Evolutionary conservation across 202 grass and related monocot genomes (phyloP).

Genomic region (Zoysia matrella): DNA sequence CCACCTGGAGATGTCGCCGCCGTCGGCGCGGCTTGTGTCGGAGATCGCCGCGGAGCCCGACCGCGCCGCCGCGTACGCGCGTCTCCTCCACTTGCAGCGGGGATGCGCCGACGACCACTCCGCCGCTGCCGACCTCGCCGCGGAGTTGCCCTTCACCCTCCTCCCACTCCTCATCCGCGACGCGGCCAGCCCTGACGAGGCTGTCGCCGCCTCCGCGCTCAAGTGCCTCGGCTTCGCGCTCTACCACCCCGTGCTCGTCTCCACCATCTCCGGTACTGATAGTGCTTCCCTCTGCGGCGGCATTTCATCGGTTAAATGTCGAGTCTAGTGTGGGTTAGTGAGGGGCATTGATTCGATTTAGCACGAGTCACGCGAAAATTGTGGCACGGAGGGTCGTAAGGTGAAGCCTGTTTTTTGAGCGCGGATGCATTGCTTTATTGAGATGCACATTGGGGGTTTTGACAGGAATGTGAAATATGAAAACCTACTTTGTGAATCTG

Average conservation of each 20-base stretch:
- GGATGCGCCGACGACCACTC: conserved; percentile 59
- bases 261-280: conserved; percentile 61
- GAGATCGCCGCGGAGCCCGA: conserved; percentile 55
- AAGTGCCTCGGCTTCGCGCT: conserved; percentile 88
- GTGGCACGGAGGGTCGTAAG: background rate
- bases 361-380: background rate
- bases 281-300: background rate
- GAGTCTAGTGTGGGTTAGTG: background rate
- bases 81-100: conserved; percentile 65
- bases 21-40: conserved; percentile 46
- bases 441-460: background rate
- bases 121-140: conserved; percentile 60
- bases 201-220: conserved; percentile 56
- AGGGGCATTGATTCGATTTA: conserved; percentile 4
- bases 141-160: conserved; percentile 51
- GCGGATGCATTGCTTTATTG: background rate
- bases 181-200: conserved; percentile 52
- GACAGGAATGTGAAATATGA: background rate
- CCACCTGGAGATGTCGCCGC: conserved; percentile 23
- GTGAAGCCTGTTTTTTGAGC: background rate
- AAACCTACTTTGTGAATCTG: background rate
- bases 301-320: conserved; percentile 37
- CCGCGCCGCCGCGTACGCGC: conserved; percentile 56
- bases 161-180: conserved; percentile 68
- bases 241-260: conserved; percentile 72